Base-by-base conservation (phyloP, 129 eudicot species). In the Arctium minus region DNA sequence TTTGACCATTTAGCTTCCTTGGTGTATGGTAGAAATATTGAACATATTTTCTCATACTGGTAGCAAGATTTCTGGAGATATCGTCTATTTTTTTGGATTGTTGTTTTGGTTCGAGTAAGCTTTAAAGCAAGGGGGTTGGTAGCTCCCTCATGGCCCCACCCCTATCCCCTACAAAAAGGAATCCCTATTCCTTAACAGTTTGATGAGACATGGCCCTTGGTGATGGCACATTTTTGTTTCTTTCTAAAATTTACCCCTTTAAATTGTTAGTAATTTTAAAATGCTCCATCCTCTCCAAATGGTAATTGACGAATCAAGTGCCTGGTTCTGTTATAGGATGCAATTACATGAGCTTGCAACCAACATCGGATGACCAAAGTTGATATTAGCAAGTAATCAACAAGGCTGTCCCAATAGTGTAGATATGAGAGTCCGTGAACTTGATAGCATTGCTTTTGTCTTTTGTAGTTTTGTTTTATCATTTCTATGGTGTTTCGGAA, bases 311-410 rank as follows among this genome's bases (percentile, higher is more conserved):
- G 9, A 60, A 53, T 17, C 65, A 13, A 53, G 65, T 53, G 65
- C 65, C 18, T 53, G 22, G 18, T 53, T 53, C 65, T 53, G 22
- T 53, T 53, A 53, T 53, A 2, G 65, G 22, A 53, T 67, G 72
- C 29, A 79, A 79, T 78, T 68, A 67, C 74, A 67, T 65, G 12
- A 79, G 42, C 65, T 40, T 67, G 74, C 65, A 39, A 12, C 74
- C 8, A 67, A 38, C 15, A 27, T 64, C 6, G 0, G 32, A 78
- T 37, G 62, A 62, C 29, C 3, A 65, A 77, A 78, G 65, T 42
- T 42, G 10, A 42, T 42, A 42, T 44, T 78, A 22, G 39, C 74
- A 78, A 78, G 74, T 78, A 13, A 13, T 11, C 50, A 78, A 64
- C 73, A 78, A 64, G n/a, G 60, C 15, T 62, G 18, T n/a, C 17